These are phyloP conservation scores for Lactuca sativa DNA, from an alignment of 129 eudicot genomes.

Conservation along the genomic window DNA sequence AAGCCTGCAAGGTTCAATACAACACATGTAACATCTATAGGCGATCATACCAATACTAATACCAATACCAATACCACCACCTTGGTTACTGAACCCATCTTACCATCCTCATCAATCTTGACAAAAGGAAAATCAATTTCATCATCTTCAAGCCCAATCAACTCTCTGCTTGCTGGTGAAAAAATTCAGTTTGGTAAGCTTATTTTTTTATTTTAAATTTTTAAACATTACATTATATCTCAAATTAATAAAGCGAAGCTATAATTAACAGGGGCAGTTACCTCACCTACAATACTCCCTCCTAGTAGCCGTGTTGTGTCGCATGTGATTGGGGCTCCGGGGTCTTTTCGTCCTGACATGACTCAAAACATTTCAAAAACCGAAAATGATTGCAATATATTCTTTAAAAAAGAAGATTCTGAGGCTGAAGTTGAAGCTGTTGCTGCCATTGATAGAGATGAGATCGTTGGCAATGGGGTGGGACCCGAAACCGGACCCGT, in stretches of 20 bases:
- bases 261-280: constrained; percentile 80
- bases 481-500: constrained; percentile 56
- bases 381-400: constrained; percentile 40
- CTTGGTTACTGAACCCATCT: constrained; percentile 41
- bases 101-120: constrained; percentile 52
- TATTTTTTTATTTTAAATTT: background rate
- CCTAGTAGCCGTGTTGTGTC: constrained; percentile 64
- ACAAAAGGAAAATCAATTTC: constrained; percentile 61
- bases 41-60: constrained; percentile 35
- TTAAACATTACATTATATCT: background rate
- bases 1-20: constrained; percentile 63
- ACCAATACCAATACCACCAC: background rate
- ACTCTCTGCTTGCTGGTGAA: constrained; percentile 94
- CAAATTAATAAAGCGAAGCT: background rate
- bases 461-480: constrained; percentile 47
- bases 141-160: constrained; percentile 79
- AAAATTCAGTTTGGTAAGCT: constrained; percentile 90
- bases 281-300: constrained; percentile 84
- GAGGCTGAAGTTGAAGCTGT: constrained; percentile 87
- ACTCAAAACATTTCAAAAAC: constrained; percentile 41
- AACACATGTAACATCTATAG: constrained; percentile 48
- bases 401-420: constrained; percentile 58
- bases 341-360: constrained; percentile 54
- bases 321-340: constrained; percentile 71
- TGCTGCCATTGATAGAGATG: constrained; percentile 69